Evolutionary conservation across 2,329 filamentous ascomycete species (phyloP).

Genomic region (Raffaelea albimanens): DNA sequence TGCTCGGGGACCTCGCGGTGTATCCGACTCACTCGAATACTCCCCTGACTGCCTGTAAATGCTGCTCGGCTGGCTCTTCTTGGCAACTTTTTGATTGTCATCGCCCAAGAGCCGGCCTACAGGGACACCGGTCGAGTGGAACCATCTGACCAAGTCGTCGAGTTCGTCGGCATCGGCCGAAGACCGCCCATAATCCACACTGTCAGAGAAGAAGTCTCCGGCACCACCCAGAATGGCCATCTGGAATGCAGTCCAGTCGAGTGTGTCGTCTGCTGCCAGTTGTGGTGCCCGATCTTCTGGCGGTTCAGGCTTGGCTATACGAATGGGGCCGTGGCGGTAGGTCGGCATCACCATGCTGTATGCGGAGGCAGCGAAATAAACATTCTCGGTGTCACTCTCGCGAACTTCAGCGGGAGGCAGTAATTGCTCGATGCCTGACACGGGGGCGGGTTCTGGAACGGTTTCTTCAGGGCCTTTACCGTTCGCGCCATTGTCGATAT

Average conservation of each 20-base stretch:
- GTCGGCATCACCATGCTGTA: slow-evolving; percentile 38
- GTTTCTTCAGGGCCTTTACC: background rate
- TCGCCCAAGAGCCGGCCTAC: slow-evolving; percentile 27
- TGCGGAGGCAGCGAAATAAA: slow-evolving; percentile 38
- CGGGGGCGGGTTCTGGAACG: background rate
- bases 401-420: slow-evolving; percentile 7
- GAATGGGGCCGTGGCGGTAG: slow-evolving; percentile 47
- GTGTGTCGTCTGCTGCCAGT: slow-evolving; percentile 33
- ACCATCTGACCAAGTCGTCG: slow-evolving; percentile 42
- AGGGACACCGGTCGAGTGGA: slow-evolving; percentile 38
- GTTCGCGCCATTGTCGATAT: background rate
- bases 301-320: slow-evolving; percentile 34
- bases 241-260: slow-evolving; percentile 58
- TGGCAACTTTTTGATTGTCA: slow-evolving; percentile 2
- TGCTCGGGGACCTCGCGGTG: too few species aligned
- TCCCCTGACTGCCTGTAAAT: too few species aligned
- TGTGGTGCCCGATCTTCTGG: slow-evolving; percentile 5
- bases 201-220: slow-evolving; percentile 38
- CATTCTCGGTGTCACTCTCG: slow-evolving; percentile 27
- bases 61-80: background rate
- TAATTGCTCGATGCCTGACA: background rate
- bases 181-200: slow-evolving; percentile 27
- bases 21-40: too few species aligned
- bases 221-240: slow-evolving; percentile 53
- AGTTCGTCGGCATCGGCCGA: slow-evolving; percentile 33